Percentiles rank a stretch among this genome's conserved stretches.
phyloP scores from a whole-genome alignment of 805 yeast species.

The Candida gorgasii region DNA sequence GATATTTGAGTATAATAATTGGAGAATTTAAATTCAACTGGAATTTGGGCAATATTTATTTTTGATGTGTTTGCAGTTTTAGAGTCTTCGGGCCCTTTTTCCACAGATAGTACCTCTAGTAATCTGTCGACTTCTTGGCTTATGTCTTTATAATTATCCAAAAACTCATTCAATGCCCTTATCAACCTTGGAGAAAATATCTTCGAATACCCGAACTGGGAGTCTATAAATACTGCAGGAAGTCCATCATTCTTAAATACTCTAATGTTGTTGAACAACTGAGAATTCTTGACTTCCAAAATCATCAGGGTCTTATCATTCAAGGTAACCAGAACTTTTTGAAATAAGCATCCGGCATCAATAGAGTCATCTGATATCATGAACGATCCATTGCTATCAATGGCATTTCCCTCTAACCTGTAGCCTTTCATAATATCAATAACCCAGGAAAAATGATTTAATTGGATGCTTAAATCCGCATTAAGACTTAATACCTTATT shows the following conservation, averaged over 20 bases:
- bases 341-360: constrained; percentile 19
- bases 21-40: constrained; percentile 23
- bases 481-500: neutral
- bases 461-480: constrained; percentile 16
- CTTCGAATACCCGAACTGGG: constrained; percentile 33
- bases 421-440: constrained; percentile 21
- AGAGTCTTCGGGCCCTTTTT: neutral
- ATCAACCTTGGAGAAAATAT: constrained; percentile 26
- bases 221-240: constrained; percentile 17
- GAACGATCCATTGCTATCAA: constrained; percentile 19
- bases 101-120: neutral
- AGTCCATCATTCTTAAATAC: constrained; percentile 8
- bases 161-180: constrained; percentile 18
- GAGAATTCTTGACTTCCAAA: constrained; percentile 28
- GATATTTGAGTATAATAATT: constrained; percentile 41
- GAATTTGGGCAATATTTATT: constrained; percentile 11
- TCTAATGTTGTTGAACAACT: constrained; percentile 20
- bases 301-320: constrained; percentile 18
- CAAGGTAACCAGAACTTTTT: constrained; percentile 20
- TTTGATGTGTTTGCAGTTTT: neutral
- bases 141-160: constrained; percentile 4
- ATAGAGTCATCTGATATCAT: constrained; percentile 14
- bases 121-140: neutral
- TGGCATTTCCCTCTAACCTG: constrained; percentile 19
- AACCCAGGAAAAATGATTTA: constrained; percentile 22